phyloP scores from a whole-genome alignment of 495 filamentous ascomycete species.

The Hyaloscypha finlandica region DNA sequence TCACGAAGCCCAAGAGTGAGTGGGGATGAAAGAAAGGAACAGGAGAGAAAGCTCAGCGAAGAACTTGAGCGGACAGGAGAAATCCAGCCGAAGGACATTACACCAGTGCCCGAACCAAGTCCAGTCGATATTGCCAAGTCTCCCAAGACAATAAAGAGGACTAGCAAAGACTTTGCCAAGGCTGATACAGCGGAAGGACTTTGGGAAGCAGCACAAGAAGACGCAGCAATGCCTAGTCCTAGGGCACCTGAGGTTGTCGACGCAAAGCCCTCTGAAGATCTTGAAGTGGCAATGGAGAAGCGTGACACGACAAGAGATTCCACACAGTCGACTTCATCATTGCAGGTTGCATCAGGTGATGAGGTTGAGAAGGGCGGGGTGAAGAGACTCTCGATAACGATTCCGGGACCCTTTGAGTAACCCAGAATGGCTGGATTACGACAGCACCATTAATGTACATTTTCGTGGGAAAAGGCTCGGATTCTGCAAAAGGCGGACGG shows the following conservation, averaged over 20 bases:
- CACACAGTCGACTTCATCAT: slow-evolving; percentile 24
- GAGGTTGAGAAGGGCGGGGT: slow-evolving; percentile 19
- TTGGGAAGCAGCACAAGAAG: slow-evolving; percentile 18
- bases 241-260: neutral
- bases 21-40: slow-evolving; percentile 27
- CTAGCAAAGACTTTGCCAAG: slow-evolving; percentile 5
- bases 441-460: slow-evolving; percentile 5
- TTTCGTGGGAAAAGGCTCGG: slow-evolving; percentile 1
- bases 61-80: slow-evolving; percentile 31
- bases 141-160: neutral
- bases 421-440: neutral
- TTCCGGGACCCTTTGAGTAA: slow-evolving; percentile 29
- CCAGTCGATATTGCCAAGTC: neutral
- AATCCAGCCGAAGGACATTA: slow-evolving; percentile 31
- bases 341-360: slow-evolving; percentile 12
- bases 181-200: slow-evolving; percentile 18
- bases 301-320: slow-evolving; percentile 18
- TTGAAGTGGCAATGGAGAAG: neutral
- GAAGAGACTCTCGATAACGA: slow-evolving; percentile 33
- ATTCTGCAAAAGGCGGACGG: slow-evolving; percentile 4
- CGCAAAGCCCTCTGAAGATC: neutral
- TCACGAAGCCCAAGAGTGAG: slow-evolving; percentile 23
- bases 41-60: slow-evolving; percentile 28
- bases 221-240: slow-evolving; percentile 11
- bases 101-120: slow-evolving; percentile 14